Evolutionary conservation across 768 basidiomycete genomes (phyloP).

Genomic region (Pisolithus tinctorius): DNA sequence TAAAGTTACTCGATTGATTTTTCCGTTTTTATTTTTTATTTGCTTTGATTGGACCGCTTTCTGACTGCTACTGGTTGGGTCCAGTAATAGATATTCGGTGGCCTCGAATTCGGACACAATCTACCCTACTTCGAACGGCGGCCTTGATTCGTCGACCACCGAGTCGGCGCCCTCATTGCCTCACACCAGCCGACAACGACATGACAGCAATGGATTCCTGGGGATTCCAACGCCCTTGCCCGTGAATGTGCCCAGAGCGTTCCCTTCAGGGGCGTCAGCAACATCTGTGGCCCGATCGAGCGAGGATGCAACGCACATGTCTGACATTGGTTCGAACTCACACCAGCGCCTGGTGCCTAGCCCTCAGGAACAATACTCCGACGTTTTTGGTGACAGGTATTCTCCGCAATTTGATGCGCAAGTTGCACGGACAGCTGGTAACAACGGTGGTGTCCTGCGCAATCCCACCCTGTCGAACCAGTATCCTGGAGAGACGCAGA

Average conservation of each 20-base stretch:
- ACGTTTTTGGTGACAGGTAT: slow-evolving; percentile 18
- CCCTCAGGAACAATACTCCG: slow-evolving; percentile 28
- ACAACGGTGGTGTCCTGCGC: slow-evolving; percentile 34
- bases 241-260: slow-evolving; percentile 38
- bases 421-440: slow-evolving; percentile 32
- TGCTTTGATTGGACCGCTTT: slow-evolving; percentile 20
- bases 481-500: slow-evolving; percentile 42
- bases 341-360: slow-evolving; percentile 37
- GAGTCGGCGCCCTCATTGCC: slow-evolving; percentile 41
- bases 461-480: slow-evolving; percentile 30
- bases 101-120: slow-evolving; percentile 75
- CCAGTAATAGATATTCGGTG: slow-evolving; percentile 62
- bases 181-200: slow-evolving; percentile 42
- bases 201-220: slow-evolving; percentile 65
- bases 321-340: slow-evolving; percentile 32
- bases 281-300: slow-evolving; percentile 43
- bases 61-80: neutral
- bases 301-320: slow-evolving; percentile 32
- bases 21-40: slow-evolving; percentile 10
- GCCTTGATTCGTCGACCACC: slow-evolving; percentile 52
- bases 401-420: slow-evolving; percentile 34
- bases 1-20: slow-evolving; percentile 30
- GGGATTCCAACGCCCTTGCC: slow-evolving; percentile 73
- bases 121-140: slow-evolving; percentile 42
- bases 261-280: slow-evolving; percentile 35